Evolutionary conservation across 306 rosid genomes (phyloP).

Genomic region (Casuarina equisetifolia): DNA sequence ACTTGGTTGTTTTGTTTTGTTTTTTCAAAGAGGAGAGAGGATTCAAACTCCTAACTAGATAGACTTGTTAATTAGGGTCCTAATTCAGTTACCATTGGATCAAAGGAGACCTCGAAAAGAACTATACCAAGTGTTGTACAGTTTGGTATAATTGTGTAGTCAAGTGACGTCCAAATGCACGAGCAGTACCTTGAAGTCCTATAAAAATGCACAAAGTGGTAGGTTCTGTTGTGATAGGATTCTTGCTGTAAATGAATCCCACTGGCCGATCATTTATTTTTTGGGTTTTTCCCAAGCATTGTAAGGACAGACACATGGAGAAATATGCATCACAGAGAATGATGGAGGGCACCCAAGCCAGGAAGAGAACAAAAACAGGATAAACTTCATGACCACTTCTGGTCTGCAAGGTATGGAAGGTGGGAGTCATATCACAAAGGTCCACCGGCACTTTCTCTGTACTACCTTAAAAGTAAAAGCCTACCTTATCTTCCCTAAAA

Average conservation of each 20-base stretch:
- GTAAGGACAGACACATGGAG: neutral
- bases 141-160: no score
- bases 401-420: constrained; percentile 32
- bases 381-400: neutral
- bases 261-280: neutral
- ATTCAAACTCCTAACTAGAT: no score
- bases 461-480: constrained; percentile 39
- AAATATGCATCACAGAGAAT: neutral
- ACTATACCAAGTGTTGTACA: no score
- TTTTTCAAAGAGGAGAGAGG: no score
- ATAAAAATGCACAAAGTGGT: constrained; percentile 44
- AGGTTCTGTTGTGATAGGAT: constrained; percentile 64
- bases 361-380: neutral
- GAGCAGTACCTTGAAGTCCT: constrained; percentile 22
- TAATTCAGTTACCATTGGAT: no score
- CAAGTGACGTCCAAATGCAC: constrained; percentile 4
- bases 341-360: neutral
- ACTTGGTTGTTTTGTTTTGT: no score
- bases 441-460: constrained; percentile 49
- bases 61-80: no score
- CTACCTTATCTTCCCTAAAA: constrained; percentile 5
- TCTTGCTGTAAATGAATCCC: constrained; percentile 31
- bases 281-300: neutral
- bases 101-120: no score
- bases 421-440: constrained; percentile 52